phyloP scores from a whole-genome alignment of 1,284 basidiomycete species.

The Laetiporus sulphureus region DNA sequence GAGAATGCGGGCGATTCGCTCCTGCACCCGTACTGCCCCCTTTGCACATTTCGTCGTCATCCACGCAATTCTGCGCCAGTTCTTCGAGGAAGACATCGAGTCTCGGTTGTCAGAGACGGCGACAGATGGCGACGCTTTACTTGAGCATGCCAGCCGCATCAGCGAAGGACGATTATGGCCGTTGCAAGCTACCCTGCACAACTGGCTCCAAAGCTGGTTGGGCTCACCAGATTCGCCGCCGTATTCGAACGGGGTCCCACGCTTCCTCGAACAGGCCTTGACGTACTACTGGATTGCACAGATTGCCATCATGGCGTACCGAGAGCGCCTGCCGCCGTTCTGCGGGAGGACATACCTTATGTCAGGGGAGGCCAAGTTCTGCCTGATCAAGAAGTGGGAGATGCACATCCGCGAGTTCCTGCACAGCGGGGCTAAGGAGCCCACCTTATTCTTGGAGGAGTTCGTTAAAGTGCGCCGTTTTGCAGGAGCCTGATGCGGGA shows the following conservation, averaged over 20 bases:
- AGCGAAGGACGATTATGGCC: slow-evolving; percentile 23
- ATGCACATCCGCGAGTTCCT: slow-evolving; percentile 44
- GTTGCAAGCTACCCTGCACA: slow-evolving; percentile 48
- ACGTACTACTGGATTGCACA: slow-evolving; percentile 61
- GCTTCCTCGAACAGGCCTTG: slow-evolving; percentile 41
- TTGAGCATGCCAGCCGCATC: slow-evolving; percentile 16
- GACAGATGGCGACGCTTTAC: background rate
- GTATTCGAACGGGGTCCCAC: slow-evolving; percentile 30
- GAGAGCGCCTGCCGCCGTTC: slow-evolving; percentile 41
- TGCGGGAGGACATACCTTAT: slow-evolving; percentile 26
- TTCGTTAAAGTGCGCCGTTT: slow-evolving; percentile 42
- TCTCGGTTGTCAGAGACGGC: slow-evolving; percentile 13
- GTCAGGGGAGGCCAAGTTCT: slow-evolving; percentile 42
- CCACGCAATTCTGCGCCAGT: slow-evolving; percentile 48
- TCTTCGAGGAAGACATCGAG: slow-evolving; percentile 26
- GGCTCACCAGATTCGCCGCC: slow-evolving; percentile 36
- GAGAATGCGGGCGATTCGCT: slow-evolving; percentile 31
- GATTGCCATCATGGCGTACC: slow-evolving; percentile 43
- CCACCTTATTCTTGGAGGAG: slow-evolving; percentile 47
- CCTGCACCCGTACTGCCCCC: slow-evolving; percentile 33
- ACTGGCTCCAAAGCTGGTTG: slow-evolving; percentile 53
- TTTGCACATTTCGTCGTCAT: slow-evolving; percentile 59
- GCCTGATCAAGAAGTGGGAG: slow-evolving; percentile 50
- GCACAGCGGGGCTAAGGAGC: slow-evolving; percentile 36
- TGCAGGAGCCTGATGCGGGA: slow-evolving; percentile 21